phyloP scores from a whole-genome alignment of 1,284 basidiomycete species.

The Athelia psychrophila region DNA sequence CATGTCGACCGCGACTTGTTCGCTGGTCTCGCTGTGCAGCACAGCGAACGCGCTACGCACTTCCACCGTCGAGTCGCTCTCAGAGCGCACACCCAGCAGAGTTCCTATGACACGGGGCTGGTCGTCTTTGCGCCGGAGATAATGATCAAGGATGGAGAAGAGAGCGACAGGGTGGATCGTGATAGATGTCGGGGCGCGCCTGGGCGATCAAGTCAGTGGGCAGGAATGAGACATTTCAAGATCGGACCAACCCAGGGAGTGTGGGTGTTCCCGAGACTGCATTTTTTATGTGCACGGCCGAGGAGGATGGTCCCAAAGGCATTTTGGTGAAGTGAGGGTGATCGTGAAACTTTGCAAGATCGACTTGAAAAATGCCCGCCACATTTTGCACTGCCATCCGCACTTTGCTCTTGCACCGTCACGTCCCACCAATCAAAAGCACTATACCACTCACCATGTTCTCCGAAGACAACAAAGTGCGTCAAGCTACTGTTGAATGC shows the following conservation, averaged over 20 bases:
- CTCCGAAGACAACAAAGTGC: slow-evolving; percentile 84
- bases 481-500: slow-evolving; percentile 12
- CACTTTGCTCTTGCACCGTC: not conserved
- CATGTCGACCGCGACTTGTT: slow-evolving; percentile 94
- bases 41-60: slow-evolving; percentile 87
- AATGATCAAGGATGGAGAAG: slow-evolving; percentile 97
- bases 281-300: slow-evolving; percentile 64
- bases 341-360: slow-evolving; percentile 5
- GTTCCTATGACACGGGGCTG: slow-evolving; percentile 96
- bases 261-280: slow-evolving; percentile 22
- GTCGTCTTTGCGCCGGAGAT: slow-evolving; percentile 80
- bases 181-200: slow-evolving; percentile 71
- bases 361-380: slow-evolving; percentile 1
- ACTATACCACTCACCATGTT: slow-evolving; percentile 53
- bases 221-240: slow-evolving; percentile 14
- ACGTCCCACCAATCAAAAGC: not conserved
- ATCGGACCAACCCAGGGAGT: slow-evolving; percentile 24
- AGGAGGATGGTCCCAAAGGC: slow-evolving; percentile 65
- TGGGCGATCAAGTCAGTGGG: slow-evolving; percentile 20
- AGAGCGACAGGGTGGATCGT: slow-evolving; percentile 92
- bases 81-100: slow-evolving; percentile 83
- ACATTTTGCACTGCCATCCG: not conserved
- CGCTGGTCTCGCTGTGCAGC: slow-evolving; percentile 87
- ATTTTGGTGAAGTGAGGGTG: slow-evolving; percentile 37
- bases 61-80: slow-evolving; percentile 53